These are phyloP conservation scores for Cladosporium cucumerinum DNA, from an alignment of 2,329 filamentous ascomycete species.

Conservation along the genomic window DNA sequence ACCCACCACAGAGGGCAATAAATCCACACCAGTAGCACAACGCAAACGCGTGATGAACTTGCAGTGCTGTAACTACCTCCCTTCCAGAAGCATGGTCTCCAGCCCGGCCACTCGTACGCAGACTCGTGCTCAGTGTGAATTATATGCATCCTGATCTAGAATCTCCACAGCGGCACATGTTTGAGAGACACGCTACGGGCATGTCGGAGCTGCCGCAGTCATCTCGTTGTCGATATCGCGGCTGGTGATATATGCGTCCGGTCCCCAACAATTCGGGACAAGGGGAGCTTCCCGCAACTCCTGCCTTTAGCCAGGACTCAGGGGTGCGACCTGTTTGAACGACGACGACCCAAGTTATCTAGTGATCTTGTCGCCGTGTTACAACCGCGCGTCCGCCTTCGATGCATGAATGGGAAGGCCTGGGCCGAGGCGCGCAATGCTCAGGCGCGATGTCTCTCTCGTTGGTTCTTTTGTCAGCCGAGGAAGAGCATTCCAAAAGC, in stretches of 20 bases:
- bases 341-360: not conserved
- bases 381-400: not conserved
- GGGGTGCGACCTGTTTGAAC: not conserved
- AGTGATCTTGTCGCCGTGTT: not conserved
- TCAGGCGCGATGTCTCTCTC: not conserved
- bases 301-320: not conserved
- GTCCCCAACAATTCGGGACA: not conserved
- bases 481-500: not conserved
- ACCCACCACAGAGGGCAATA: not conserved
- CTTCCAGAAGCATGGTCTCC: not conserved
- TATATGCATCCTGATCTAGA: not conserved
- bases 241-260: not conserved
- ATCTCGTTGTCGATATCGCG: not conserved
- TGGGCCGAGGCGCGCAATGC: not conserved
- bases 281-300: not conserved
- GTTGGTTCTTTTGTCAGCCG: not conserved
- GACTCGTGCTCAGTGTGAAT: not conserved
- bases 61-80: not conserved
- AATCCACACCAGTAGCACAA: not conserved
- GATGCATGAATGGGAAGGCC: not conserved
- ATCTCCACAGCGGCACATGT: not conserved
- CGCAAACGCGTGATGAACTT: not conserved
- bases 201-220: not conserved
- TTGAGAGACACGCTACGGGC: not conserved
- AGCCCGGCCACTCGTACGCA: not conserved